A percentile compares a stretch with the other conserved stretches of the same genome.
Conservation (phyloP, 176 grass and related monocot species). For the Saccharum officinarum region DNA sequence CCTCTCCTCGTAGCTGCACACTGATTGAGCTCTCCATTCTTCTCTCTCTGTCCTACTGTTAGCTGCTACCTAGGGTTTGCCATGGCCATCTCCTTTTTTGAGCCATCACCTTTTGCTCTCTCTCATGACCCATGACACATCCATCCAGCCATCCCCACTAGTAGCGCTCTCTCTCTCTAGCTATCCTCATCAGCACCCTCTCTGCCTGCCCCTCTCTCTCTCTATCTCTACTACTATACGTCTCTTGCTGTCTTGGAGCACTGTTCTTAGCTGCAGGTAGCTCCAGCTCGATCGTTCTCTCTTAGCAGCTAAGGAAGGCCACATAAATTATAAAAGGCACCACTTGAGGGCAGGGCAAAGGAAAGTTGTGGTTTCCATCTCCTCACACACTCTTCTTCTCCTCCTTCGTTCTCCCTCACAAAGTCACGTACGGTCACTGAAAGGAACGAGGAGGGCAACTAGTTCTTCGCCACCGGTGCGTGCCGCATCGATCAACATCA, state of each 20-base stretch:
- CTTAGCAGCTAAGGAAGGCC: constrained; percentile 57
- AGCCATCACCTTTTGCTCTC: constrained; percentile 35
- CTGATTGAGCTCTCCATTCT: constrained; percentile 5
- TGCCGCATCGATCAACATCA: neutral
- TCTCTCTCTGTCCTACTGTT: constrained; percentile 39
- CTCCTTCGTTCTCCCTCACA: neutral
- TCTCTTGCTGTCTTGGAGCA: constrained; percentile 17
- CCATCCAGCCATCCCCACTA: constrained; percentile 31
- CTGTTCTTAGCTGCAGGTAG: constrained; percentile 7
- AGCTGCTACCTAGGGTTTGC: constrained; percentile 33
- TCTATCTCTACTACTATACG: neutral
- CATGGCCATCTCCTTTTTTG: constrained; percentile 22
- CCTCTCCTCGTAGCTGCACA: neutral
- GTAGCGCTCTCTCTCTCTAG: constrained; percentile 8
- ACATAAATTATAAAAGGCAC: constrained; percentile 63
- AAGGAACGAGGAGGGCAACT: neutral
- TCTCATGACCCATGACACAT: constrained; percentile 35
- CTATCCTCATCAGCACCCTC: constrained; percentile 19
- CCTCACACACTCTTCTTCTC: neutral
- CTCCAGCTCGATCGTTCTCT: constrained; percentile 45
- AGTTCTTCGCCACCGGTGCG: neutral
- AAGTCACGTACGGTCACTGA: constrained; percentile 14
- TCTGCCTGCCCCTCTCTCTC: neutral
- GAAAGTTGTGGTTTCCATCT: constrained; percentile 38
- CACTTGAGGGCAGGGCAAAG: constrained; percentile 31